Evolutionary conservation across 2,329 filamentous ascomycete species (phyloP), one percentile per base, ranked within the genome.

Genomic region (Alternaria alternata): DNA sequence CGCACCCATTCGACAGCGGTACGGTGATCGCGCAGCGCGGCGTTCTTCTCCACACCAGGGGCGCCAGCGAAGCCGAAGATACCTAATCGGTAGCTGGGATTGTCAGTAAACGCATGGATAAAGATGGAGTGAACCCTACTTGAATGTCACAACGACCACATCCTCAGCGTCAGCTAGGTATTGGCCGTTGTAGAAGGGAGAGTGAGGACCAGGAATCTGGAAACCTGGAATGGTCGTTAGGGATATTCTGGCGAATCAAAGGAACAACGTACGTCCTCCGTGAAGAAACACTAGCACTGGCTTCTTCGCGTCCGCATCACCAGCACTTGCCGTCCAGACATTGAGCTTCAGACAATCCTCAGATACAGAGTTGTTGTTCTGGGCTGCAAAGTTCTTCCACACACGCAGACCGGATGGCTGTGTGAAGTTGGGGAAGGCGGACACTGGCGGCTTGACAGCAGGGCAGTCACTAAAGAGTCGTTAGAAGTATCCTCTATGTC

Each of bases 61-160:
- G 75, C 73, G 51, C 75, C 75, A 3, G 79, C 71, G 51, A 80
- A 81, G 14, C 78, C 78, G 42, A 81, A 76, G 51, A 81, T 74
- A 42, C 78, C 76, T 11, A 79, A 57, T 26, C 79, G 75, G 54
- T 79, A 80, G 54, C 67, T 73, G 39, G 9, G 16, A 26, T 11
- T 39, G 41, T 61, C 20, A 61, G 59, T 47, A 20, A 5, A 39
- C 22, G 16, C 20, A 30, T 16, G 24, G 11, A 39, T 20, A 11
- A 39, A 20, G 14, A 43, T n/a, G 12, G 14, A 22, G 8, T n/a
- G 16, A 11, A 28, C 24, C 53, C 24, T 62, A 70, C 69, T 74
- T 76, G 22, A 62, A 42, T 3, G 69, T 75, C n/a, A 76, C 71
- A 7, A 75, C 72, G 5, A 76, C 68, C 6, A 74, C 71, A 54